phyloP scores from a whole-genome alignment of 345 rosid species.

The Erucastrum elatum region DNA sequence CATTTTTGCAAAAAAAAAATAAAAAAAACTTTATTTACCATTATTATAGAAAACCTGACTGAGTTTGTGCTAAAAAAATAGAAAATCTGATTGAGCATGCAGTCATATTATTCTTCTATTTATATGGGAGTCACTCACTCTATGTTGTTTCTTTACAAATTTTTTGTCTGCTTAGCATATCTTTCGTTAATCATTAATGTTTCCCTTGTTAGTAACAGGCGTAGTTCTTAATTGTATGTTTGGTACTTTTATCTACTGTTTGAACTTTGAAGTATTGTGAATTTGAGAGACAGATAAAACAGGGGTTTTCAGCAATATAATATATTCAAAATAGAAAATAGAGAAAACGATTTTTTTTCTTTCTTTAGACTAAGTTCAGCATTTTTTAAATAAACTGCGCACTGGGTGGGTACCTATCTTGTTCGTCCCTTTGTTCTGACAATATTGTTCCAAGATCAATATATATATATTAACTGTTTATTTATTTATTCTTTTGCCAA shows the following conservation, averaged over 20 bases:
- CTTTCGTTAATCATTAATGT: constrained; percentile 33
- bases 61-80: neutral
- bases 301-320: neutral
- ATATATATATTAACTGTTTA: neutral
- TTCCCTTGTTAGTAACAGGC: constrained; percentile 21
- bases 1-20: too few species aligned
- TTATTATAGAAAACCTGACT: neutral
- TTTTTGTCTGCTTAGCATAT: constrained; percentile 20
- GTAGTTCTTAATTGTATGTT: constrained; percentile 22
- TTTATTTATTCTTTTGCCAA: neutral
- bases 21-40: neutral
- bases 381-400: constrained; percentile 9
- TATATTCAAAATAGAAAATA: neutral
- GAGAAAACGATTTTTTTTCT: neutral
- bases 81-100: neutral
- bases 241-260: constrained; percentile 17
- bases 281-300: neutral
- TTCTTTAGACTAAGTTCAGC: neutral
- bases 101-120: neutral
- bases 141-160: neutral
- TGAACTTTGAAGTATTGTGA: constrained; percentile 4
- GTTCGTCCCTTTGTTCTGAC: constrained; percentile 15
- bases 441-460: constrained; percentile 1
- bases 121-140: neutral
- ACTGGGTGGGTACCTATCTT: neutral